Conservation (phyloP, 176 grass and related monocot genomes). For the Oryza longistaminata region DNA sequence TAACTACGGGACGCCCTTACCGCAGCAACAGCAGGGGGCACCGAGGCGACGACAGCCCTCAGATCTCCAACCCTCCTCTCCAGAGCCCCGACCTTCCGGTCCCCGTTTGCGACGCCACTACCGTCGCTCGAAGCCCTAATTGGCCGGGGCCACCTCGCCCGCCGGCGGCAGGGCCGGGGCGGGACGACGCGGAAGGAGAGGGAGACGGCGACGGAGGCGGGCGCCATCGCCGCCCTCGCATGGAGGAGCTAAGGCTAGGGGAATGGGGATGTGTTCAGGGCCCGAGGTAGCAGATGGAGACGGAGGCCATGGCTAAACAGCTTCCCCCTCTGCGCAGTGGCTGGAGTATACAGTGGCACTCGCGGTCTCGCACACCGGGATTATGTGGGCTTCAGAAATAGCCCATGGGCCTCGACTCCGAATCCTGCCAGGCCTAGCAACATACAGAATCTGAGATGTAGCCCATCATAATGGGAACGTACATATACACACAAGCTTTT, state of each 20-base stretch:
- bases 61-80: slow-evolving; percentile 45
- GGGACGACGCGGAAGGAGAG: background rate
- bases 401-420: background rate
- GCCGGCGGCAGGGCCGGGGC: background rate
- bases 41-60: slow-evolving; percentile 42
- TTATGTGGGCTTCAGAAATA: background rate
- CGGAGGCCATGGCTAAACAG: background rate
- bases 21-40: slow-evolving; percentile 34
- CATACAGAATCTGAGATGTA: background rate
- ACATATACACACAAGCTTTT: too few species aligned
- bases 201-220: slow-evolving; percentile 34
- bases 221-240: slow-evolving; percentile 52
- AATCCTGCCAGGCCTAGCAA: too few species aligned
- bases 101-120: background rate
- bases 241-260: slow-evolving; percentile 14
- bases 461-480: too few species aligned
- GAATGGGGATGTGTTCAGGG: background rate
- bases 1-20: slow-evolving; percentile 25
- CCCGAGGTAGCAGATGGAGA: background rate
- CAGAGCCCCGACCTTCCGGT: slow-evolving; percentile 21
- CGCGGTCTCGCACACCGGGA: background rate
- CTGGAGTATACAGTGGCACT: background rate
- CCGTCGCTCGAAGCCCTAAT: slow-evolving; percentile 48
- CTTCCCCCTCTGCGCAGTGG: too few species aligned
- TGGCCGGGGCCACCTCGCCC: background rate